Evolutionary conservation across 805 yeast genomes (phyloP), one percentile per base, ranked within the genome.

Genomic region (Teunomyces tritomae): DNA sequence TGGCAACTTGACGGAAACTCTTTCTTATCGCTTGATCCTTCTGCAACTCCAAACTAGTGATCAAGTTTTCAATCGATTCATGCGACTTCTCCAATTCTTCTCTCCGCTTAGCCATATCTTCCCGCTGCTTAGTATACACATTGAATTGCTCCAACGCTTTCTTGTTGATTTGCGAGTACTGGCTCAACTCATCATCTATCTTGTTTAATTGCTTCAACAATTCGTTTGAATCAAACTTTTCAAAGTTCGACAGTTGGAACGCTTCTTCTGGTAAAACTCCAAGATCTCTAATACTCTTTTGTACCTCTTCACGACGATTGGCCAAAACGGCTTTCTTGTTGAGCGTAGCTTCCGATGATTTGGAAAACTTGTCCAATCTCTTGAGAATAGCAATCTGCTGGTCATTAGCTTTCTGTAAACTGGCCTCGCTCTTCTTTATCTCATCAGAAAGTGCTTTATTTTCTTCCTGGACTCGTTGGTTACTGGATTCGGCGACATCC

Each of bases 261-360:
- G 94, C 90, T 46, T 87, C 90, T 57, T 90, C 97, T 0, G 97
- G 92, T 13, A 92, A 71, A 3, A 87, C 87, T n/a, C 97, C 97
- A 35, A 91, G 68, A 36, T 87, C 96, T 51, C 91, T 76, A 28
- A 90, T 84, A 58, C 81, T 87, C 49, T 77, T 79, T 53, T 83
- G 84, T 20, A 88, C 64, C 53, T 87, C 95, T 43, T 85, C 88
- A 49, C 87, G 77, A 53, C 96, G 77, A 37, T 74, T 69, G 3
- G 70, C 60, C 43, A 89, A 65, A 4, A 84, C 61, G 1, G 86
- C 73, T 53, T 83, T 87, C 57, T 79, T 84, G 16, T 86, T 77
- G 53, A 86, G 67, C 5, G 74, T 72, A 48, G 78, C 83, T 57
- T 89, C 96, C 0, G 85, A 76, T n/a, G 60, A 65, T 52, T 83